Base-by-base conservation (phyloP, 371 early-diverging fungal genomes). In the Phascolomyces articulosus region DNA sequence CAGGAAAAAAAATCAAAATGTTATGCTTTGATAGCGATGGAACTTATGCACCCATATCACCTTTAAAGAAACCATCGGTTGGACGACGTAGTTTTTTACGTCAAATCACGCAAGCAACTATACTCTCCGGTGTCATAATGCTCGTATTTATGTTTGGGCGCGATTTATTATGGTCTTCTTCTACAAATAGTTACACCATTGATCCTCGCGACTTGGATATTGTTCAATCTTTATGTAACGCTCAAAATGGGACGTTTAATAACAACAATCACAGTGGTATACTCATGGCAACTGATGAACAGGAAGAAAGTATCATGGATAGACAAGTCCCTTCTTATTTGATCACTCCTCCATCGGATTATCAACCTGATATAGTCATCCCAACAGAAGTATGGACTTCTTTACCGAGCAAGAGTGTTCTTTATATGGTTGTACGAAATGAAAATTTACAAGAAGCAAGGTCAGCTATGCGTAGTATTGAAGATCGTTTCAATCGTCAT, bases 401-500 rank as follows among this genome's bases (percentile, higher is more conserved):
- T 4, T 27, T 70, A n/a, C 59, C 67, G n/a, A 60, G 65, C 2
- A 68, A 66, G 15, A 74, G 77, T 13, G 77, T 65, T 10, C 63
- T 77, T 21, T 71, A 73, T 40, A 77, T 77, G 74, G 38, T 79
- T 24, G 69, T 75, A 21, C 64, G 68, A n/a, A 73, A 75, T 53
- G 67, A 68, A 23, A 63, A 75, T 40, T 47, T 82, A 11, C 72
- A 71, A 24, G 60, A 63, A 10, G 76, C 78, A 1, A 72, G 81
- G 10, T 62, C 67, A 24, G 72, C 81, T 0, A 72, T 81, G 40
- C 73, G 73, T 0, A 73, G 72, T 24, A 55, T 81, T 7, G 76
- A 83, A 29, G 84, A 86, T 41, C 77, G 84, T 10, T 83, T 83
- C 55, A 83, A 81, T 47, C 62, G 74, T 4, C 67, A 65, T 6